Evolutionary conservation across 805 yeast species (phyloP), one percentile per base, ranked within the genome.

Genomic region (Clavispora carvajalis): DNA sequence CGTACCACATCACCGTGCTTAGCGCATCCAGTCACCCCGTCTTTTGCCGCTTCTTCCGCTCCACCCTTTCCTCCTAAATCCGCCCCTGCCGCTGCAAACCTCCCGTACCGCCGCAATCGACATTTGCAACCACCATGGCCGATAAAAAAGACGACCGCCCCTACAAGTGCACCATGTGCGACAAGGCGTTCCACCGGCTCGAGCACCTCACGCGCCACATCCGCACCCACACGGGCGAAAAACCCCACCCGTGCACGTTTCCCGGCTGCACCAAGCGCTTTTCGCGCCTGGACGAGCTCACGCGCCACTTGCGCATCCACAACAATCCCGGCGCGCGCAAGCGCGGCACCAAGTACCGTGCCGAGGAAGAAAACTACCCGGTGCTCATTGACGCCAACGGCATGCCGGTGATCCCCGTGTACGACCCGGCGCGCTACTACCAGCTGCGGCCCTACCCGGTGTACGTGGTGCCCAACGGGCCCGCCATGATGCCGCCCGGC

Each of bases 121-220:
- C 15, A n/a, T 23, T 8, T 12, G 8, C 26, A 8, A 23, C 37
- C 40, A 7, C 38, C 44, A 40, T 37, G 40, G 22, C 40, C 7
- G 36, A 36, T 25, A 48, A 47, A 40, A 46, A 48, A 31, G 54
- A 48, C 19, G 67, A 62, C 25, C 65, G 95, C 48, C 96, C 96
- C 3, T 89, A 85, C 69, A 79, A 80, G 53, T 88, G 96, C 55
- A 82, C 90, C 16, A 70, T 85, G 53, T 88, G 96, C 62, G 80
- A 78, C 37, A 85, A 87, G 65, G 87, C 95, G 8, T 88, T 88
- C 59, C 91, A 86, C 60, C 73, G 96, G 45, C 67, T 88, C 36
- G 96, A 88, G 60, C 96, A 88, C 60, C 95, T 86, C 58, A 88
- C 95, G 10, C 74, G 96, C 50, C 96, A 88, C 59, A 83, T 89